Evolutionary conservation across 768 basidiomycete genomes (phyloP), one percentile per base, ranked within the genome.

Genomic region (Tulasnella calospora): DNA sequence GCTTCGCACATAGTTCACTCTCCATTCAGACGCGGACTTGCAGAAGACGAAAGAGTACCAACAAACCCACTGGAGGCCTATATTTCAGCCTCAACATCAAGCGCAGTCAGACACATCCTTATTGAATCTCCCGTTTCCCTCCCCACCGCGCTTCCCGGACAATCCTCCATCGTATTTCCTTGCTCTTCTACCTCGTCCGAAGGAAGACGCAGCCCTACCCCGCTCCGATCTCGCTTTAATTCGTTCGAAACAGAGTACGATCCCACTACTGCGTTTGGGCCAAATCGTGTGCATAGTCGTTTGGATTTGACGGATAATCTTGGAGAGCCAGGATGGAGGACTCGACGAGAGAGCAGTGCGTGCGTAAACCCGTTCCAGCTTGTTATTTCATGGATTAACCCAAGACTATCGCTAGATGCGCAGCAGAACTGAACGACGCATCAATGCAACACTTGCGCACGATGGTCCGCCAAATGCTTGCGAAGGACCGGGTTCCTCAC

Each of bases 381-480:
- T 33, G 1, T 30, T 1, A 35, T 27, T 10, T 13, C 27, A 17
- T 13, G 23, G 5, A 61, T 57, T 76, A 38, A 76, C 77, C 76
- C 40, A 30, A 47, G 7, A 80, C 36, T 41, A 1, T 73, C 79
- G 71, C 78, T 51, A 95, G 95, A 78, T 93, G 93, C 83, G 90
- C 94, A 21, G 90, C 93, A 82, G 91, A 95, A 82, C 88, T 96
- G 38, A 95, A 96, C 82, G 85, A 91, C 13, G 90, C 91, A 17
- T 96, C 96, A 15, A 93, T 98, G 90, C 88, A 89, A 80, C 95
- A 99, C 84, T 88, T 98, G 73, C 92, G 94, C 57, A 88, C 91
- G 78, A 96, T 99, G 92, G 86, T 99, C 19, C 89, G 91, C 7
- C 98, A 99, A 85, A 93, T 95, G 88, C 88, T 99, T 33, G 90